phyloP scores from a whole-genome alignment of 257 asterid species.

The Salvia rosmarinus region DNA sequence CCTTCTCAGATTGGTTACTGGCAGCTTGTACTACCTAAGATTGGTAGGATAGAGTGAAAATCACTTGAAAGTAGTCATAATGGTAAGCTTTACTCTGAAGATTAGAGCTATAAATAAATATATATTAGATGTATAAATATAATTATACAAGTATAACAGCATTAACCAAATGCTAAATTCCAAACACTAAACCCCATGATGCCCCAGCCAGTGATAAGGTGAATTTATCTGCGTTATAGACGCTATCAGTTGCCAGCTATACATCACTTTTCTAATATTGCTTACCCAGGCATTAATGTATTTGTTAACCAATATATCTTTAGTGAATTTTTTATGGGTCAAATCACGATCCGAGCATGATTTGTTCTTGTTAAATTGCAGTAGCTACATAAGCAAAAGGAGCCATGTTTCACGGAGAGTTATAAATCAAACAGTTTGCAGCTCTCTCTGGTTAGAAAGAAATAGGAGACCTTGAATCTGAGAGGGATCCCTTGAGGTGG shows the following conservation, averaged over 20 bases:
- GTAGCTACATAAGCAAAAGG: not conserved
- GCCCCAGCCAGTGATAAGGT: not conserved
- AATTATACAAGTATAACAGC: too few species aligned
- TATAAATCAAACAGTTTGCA: not conserved
- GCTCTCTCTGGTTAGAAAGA: not conserved
- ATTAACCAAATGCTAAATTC: not conserved
- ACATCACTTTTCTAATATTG: conserved; percentile 12
- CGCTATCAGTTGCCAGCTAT: not conserved
- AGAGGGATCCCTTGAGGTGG: not conserved
- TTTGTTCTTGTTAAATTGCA: not conserved
- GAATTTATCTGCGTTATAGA: not conserved
- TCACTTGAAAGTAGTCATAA: not conserved
- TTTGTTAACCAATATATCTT: not conserved
- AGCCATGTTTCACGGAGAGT: not conserved
- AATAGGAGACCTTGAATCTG: not conserved
- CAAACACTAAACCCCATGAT: not conserved
- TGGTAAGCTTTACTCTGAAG: not conserved
- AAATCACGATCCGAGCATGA: not conserved
- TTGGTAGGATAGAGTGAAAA: conserved; percentile 11
- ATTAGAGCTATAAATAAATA: not conserved
- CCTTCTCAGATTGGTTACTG: conserved; percentile 15
- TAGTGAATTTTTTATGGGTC: not conserved
- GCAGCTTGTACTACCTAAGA: conserved; percentile 6
- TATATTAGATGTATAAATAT: not conserved
- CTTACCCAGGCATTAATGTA: not conserved